Percentiles rank a stretch among this genome's conserved stretches.
Evolutionary conservation across 2,329 filamentous ascomycete species (phyloP).

Genomic region (Trichophyton rubrum): DNA sequence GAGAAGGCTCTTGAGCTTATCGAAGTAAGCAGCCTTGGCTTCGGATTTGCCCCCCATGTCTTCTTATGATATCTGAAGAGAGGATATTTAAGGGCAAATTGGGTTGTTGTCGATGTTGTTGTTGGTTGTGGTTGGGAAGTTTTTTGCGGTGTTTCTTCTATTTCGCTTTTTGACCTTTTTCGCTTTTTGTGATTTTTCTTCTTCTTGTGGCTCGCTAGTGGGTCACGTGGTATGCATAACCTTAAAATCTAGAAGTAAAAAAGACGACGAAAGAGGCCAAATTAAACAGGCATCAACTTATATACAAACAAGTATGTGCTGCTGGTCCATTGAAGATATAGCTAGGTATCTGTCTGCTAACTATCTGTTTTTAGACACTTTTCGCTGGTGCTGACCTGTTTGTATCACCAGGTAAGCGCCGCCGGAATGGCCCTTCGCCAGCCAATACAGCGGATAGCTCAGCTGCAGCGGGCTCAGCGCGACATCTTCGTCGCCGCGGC

Average conservation of each 20-base stretch:
- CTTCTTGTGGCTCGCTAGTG: conserved; percentile 18
- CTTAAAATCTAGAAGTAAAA: too few relatives aligned
- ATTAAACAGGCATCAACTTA: not conserved
- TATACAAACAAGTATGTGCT: not conserved
- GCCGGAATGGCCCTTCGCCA: conserved; percentile 26
- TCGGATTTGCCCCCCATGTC: conserved; percentile 96
- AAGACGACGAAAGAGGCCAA: not conserved
- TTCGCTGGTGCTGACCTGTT: not conserved
- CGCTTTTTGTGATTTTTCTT: conserved; percentile 12
- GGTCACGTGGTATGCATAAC: conserved; percentile 18
- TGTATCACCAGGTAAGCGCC: not conserved
- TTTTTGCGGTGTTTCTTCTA: not conserved
- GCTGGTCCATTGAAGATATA: not conserved
- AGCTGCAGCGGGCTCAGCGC: conserved; percentile 21
- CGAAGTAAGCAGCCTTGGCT: conserved; percentile 96
- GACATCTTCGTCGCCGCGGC: conserved; percentile 58
- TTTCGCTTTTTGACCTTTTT: conserved; percentile 6
- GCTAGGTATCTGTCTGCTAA: not conserved
- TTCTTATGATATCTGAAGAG: conserved; percentile 78
- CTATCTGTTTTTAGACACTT: not conserved
- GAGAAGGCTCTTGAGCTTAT: conserved; percentile 96
- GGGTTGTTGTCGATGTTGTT: not conserved
- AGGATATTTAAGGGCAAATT: conserved; percentile 95
- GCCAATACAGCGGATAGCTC: conserved; percentile 54
- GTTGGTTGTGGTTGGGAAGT: not conserved